Percentiles rank a stretch among this genome's conserved stretches.
Evolutionary conservation across 2,329 filamentous ascomycete genomes (phyloP).

Genomic region (Colletotrichum coccodes): DNA sequence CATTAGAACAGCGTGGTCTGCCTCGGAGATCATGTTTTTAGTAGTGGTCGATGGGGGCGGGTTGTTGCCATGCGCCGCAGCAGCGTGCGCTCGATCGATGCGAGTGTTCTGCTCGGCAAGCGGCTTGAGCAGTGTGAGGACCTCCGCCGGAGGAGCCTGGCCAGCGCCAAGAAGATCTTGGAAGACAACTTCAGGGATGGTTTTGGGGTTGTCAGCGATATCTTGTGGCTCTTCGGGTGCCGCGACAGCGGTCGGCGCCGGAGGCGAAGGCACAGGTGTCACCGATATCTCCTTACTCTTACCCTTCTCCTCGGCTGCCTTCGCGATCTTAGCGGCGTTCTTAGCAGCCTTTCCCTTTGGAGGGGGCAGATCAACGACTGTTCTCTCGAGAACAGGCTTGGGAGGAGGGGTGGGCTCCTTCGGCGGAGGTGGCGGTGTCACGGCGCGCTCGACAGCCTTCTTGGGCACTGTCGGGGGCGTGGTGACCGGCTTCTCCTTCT

Average conservation of each 20-base stretch:
- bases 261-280: not conserved
- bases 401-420: conserved; percentile 25
- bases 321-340: conserved; percentile 34
- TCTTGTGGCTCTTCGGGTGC: conserved; percentile 20
- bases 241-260: conserved; percentile 1
- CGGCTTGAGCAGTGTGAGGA: conserved; percentile 49
- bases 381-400: conserved; percentile 38
- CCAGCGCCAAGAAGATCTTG: conserved; percentile 19
- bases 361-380: conserved; percentile 33
- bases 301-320: conserved; percentile 24
- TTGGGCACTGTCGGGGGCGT: conserved; percentile 36
- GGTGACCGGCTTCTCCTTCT: conserved; percentile 71
- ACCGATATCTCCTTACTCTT: conserved; percentile 31
- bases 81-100: conserved; percentile 8
- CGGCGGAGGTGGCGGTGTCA: conserved; percentile 19
- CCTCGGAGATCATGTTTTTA: conserved; percentile 60
- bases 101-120: conserved; percentile 38
- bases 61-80: conserved; percentile 9
- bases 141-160: conserved; percentile 37
- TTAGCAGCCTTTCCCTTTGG: conserved; percentile 36
- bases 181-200: conserved; percentile 30
- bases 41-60: conserved; percentile 39
- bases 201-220: conserved; percentile 29
- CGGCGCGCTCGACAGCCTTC: conserved; percentile 25
- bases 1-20: conserved; percentile 66